Percentiles rank a stretch among this genome's conserved stretches.
These are phyloP conservation scores for Tympanopsis confertula DNA, from an alignment of 2,329 filamentous ascomycete species.

Conservation along the genomic window DNA sequence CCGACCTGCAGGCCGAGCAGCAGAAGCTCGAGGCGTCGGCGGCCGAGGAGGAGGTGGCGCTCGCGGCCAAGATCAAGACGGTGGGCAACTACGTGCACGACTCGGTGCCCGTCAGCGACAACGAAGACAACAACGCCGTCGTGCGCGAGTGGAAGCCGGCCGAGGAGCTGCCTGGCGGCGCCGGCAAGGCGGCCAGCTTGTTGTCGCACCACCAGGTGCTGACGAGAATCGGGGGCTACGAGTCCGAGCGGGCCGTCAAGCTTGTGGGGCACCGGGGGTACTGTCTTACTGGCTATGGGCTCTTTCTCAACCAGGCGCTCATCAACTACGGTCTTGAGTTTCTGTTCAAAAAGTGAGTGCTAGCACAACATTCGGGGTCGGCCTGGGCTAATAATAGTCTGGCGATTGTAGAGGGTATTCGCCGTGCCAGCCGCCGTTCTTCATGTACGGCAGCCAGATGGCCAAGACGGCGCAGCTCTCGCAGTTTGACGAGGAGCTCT, in stretches of 20 bases:
- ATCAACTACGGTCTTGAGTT: conserved; percentile 94
- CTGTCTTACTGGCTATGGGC: conserved; percentile 78
- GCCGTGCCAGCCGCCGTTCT: conserved; percentile 75
- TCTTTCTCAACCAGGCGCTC: conserved; percentile 83
- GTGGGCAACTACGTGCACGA: conserved; percentile 90
- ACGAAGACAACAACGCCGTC: conserved; percentile 43
- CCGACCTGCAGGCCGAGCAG: conserved; percentile 68
- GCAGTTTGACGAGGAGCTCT: conserved; percentile 94
- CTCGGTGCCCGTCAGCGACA: conserved; percentile 70
- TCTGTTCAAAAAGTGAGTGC: conserved; percentile 62
- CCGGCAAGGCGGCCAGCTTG: conserved; percentile 59
- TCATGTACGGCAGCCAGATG: conserved; percentile 95
- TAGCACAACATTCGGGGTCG: too few species aligned
- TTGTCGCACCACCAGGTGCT: conserved; percentile 93
- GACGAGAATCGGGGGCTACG: conserved; percentile 76
- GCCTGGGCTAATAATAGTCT: too few species aligned
- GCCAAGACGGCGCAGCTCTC: conserved; percentile 95
- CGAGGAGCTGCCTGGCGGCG: conserved; percentile 50
- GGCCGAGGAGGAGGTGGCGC: conserved; percentile 58
- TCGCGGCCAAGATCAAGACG: conserved; percentile 69
- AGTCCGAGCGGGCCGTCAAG: conserved; percentile 85
- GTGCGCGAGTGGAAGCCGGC: conserved; percentile 2
- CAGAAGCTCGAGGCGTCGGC: conserved; percentile 67
- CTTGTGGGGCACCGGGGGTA: conserved; percentile 90
- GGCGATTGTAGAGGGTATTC: too few species aligned